Percentiles rank a stretch among this genome's conserved stretches.
phyloP scores from a whole-genome alignment of 495 filamentous ascomycete genomes.

The Penicillium coffeae region DNA sequence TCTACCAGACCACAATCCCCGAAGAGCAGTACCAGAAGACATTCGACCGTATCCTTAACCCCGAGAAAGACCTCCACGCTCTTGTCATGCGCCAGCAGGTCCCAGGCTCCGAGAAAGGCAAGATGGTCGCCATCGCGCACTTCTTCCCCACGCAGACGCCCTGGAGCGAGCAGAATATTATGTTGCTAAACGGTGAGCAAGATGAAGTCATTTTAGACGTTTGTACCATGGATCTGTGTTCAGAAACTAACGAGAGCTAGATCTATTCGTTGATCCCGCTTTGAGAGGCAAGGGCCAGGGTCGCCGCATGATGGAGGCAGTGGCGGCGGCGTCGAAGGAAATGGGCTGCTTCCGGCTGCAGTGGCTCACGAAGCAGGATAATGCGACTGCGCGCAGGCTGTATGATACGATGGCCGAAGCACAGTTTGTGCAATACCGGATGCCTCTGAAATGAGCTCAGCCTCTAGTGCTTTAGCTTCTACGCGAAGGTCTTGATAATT shows the following conservation, averaged over 20 bases:
- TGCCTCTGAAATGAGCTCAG: neutral
- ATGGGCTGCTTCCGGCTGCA: constrained; percentile 11
- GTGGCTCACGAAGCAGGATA: constrained; percentile 13
- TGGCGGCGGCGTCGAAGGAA: constrained; percentile 7
- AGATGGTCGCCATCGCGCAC: constrained; percentile 11
- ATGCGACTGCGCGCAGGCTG: constrained; percentile 6
- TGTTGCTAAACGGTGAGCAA: constrained; percentile 7
- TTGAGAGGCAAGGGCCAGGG: constrained; percentile 11
- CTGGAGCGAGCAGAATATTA: constrained; percentile 10
- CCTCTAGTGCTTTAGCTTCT: neutral
- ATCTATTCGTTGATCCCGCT: constrained; percentile 12
- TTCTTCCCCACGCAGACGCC: constrained; percentile 12
- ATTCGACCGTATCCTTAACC: constrained; percentile 6
- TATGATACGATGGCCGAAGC: constrained; percentile 11
- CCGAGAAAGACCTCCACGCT: constrained; percentile 3
- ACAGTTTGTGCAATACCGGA: constrained; percentile 8
- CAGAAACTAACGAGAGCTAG: too few relatives aligned
- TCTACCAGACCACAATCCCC: constrained; percentile 7
- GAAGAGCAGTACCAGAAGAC: constrained; percentile 9
- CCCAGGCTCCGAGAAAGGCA: constrained; percentile 1
- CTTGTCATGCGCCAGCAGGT: constrained; percentile 7
- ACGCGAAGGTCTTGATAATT: neutral
- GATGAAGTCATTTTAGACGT: neutral
- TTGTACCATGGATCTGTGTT: too few relatives aligned
- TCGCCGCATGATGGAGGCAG: constrained; percentile 8